A percentile compares a stretch with the other conserved stretches of the same genome.
Evolutionary conservation across 2,329 filamentous ascomycete species (phyloP).

Genomic region (Colletotrichum gloeosporioides): DNA sequence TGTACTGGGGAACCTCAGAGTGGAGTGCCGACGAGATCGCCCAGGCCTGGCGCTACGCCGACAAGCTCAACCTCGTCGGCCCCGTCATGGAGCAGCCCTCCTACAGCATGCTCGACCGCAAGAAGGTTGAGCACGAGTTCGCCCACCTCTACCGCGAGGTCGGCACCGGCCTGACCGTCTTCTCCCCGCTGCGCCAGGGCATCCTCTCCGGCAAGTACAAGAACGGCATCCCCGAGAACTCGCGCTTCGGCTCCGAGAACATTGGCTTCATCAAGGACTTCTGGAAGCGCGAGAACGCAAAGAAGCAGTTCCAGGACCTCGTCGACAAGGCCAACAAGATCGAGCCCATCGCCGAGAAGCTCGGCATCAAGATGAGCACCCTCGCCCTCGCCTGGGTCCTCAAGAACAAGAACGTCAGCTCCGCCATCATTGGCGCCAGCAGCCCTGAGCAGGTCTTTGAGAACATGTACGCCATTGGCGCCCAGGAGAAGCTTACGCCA

Average conservation of each 20-base stretch:
- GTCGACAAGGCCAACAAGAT: slow-evolving; percentile 66
- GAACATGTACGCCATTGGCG: slow-evolving; percentile 58
- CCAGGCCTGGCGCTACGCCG: slow-evolving; percentile 65
- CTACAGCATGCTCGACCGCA: slow-evolving; percentile 68
- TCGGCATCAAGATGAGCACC: slow-evolving; percentile 62
- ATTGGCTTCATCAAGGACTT: slow-evolving; percentile 61
- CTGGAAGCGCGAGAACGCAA: slow-evolving; percentile 52
- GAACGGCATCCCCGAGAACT: slow-evolving; percentile 63
- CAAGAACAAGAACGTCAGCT: slow-evolving; percentile 65
- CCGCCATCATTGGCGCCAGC: slow-evolving; percentile 66
- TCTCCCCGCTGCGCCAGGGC: slow-evolving; percentile 62
- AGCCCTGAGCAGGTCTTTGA: slow-evolving; percentile 64
- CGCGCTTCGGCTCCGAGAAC: slow-evolving; percentile 60
- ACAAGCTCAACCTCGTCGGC: slow-evolving; percentile 65
- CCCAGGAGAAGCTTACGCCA: slow-evolving; percentile 61
- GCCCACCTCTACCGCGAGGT: slow-evolving; percentile 63
- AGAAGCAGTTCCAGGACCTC: slow-evolving; percentile 58
- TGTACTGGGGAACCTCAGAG: slow-evolving; percentile 76
- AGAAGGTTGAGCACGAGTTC: slow-evolving; percentile 70
- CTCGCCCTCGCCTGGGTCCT: slow-evolving; percentile 69
- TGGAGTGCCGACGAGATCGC: slow-evolving; percentile 72
- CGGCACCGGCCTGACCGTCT: slow-evolving; percentile 67
- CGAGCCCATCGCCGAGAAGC: slow-evolving; percentile 66
- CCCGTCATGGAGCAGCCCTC: slow-evolving; percentile 71
- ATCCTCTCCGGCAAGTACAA: slow-evolving; percentile 73